A percentile compares a stretch with the other conserved stretches of the same genome.
phyloP scores from a whole-genome alignment of 2,329 filamentous ascomycete species.

The Fusarium illudens region DNA sequence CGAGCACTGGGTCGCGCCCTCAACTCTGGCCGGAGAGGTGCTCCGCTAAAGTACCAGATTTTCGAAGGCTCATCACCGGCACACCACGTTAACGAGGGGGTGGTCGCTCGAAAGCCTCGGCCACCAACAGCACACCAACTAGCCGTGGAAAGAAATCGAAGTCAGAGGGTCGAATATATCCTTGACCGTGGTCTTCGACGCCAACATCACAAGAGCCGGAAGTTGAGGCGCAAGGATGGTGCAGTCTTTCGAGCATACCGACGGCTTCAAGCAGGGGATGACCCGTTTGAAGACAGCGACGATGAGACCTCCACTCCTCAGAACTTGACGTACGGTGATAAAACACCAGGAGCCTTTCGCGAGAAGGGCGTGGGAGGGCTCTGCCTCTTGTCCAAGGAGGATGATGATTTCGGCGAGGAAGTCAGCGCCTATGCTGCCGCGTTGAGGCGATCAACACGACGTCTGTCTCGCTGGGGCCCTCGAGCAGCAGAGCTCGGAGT shows the following conservation, averaged over 20 bases:
- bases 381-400: conserved; percentile 67
- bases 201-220: conserved; percentile 70
- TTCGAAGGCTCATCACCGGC: conserved; percentile 69
- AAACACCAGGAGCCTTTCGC: conserved; percentile 54
- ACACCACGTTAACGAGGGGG: conserved; percentile 62
- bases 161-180: conserved; percentile 82
- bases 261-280: conserved; percentile 64
- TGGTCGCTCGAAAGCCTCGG: conserved; percentile 70
- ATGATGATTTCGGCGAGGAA: conserved; percentile 82
- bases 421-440: conserved; percentile 71
- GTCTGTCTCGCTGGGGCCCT: conserved; percentile 74
- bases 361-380: conserved; percentile 71
- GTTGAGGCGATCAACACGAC: conserved; percentile 68
- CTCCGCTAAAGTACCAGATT: conserved; percentile 66
- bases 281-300: conserved; percentile 70
- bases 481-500: conserved; percentile 56
- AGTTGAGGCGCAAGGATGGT: conserved; percentile 69
- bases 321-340: conserved; percentile 44
- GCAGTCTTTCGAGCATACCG: conserved; percentile 72
- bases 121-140: conserved; percentile 84
- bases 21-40: conserved; percentile 52
- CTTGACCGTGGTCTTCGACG: conserved; percentile 77
- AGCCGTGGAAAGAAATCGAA: conserved; percentile 80
- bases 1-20: conserved; percentile 42
- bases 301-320: conserved; percentile 58